Conservation (phyloP, 345 rosid genomes). For the Sonneratia alba region DNA sequence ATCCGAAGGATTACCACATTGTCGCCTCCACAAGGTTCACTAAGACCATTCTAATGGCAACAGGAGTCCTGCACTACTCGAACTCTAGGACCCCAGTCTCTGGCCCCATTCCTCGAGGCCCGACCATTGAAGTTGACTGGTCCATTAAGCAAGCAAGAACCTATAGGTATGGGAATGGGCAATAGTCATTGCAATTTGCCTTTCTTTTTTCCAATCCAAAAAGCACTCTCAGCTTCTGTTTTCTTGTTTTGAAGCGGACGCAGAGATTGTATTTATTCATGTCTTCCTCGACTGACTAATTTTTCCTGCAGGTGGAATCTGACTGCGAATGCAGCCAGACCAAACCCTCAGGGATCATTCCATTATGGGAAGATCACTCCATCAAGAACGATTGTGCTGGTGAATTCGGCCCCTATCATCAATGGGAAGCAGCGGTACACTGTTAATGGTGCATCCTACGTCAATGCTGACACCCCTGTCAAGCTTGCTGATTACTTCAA, state of each 20-base stretch:
- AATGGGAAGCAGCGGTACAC: constrained; percentile 21
- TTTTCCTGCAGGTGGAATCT: constrained; percentile 17
- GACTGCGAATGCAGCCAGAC: constrained; percentile 23
- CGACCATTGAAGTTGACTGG: constrained; percentile 66
- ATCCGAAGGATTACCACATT: constrained; percentile 46
- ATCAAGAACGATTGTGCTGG: constrained; percentile 11
- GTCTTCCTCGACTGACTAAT: neutral
- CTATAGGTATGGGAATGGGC: constrained; percentile 30
- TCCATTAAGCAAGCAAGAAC: constrained; percentile 91
- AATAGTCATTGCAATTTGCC: neutral
- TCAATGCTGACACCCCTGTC: constrained; percentile 18
- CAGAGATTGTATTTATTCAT: neutral
- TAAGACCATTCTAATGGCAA: constrained; percentile 34
- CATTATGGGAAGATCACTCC: constrained; percentile 21
- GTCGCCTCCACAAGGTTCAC: constrained; percentile 80
- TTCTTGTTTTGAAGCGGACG: neutral
- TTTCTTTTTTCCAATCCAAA: neutral
- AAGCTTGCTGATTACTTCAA: constrained; percentile 21
- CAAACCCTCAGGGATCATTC: constrained; percentile 24
- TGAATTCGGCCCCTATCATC: constrained; percentile 19
- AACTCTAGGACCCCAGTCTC: constrained; percentile 48
- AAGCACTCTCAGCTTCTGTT: neutral
- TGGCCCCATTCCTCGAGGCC: constrained; percentile 50
- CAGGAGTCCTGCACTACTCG: constrained; percentile 60
- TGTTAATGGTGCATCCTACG: constrained; percentile 15